phyloP scores from a whole-genome alignment of 2,329 filamentous ascomycete species.

The Ceratocystis diversiconidia region DNA sequence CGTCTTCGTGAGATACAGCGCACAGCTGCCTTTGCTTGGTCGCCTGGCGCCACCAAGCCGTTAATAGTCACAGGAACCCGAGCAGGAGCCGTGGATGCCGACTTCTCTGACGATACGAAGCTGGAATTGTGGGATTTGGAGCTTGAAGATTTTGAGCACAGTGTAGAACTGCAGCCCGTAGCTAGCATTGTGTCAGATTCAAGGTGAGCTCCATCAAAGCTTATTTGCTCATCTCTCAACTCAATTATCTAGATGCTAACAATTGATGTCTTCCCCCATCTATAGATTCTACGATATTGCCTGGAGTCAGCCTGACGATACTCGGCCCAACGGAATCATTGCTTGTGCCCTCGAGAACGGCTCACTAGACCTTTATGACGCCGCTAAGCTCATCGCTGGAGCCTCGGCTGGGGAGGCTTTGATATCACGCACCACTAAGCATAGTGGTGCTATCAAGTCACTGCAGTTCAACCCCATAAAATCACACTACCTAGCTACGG shows the following conservation, averaged over 20 bases:
- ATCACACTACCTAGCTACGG: conserved; percentile 80
- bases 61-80: conserved; percentile 86
- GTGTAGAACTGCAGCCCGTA: conserved; percentile 71
- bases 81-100: conserved; percentile 86
- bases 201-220: conserved; percentile 42
- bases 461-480: conserved; percentile 93
- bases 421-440: conserved; percentile 76
- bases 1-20: conserved; percentile 90
- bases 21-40: conserved; percentile 97
- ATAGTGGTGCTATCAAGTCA: conserved; percentile 83
- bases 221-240: neutral
- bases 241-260: neutral
- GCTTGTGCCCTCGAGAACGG: conserved; percentile 92
- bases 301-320: conserved; percentile 71
- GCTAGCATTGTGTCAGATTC: conserved; percentile 77
- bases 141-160: conserved; percentile 60
- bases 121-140: conserved; percentile 91
- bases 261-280: neutral
- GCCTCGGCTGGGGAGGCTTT: conserved; percentile 47
- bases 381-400: conserved; percentile 48
- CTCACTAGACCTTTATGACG: conserved; percentile 86
- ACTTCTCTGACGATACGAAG: conserved; percentile 95
- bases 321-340: conserved; percentile 74
- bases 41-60: conserved; percentile 61
- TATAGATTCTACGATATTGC: conserved; percentile 89